phyloP scores from a whole-genome alignment of 2,329 filamentous ascomycete species.

The Ceratocystis alfenasii region DNA sequence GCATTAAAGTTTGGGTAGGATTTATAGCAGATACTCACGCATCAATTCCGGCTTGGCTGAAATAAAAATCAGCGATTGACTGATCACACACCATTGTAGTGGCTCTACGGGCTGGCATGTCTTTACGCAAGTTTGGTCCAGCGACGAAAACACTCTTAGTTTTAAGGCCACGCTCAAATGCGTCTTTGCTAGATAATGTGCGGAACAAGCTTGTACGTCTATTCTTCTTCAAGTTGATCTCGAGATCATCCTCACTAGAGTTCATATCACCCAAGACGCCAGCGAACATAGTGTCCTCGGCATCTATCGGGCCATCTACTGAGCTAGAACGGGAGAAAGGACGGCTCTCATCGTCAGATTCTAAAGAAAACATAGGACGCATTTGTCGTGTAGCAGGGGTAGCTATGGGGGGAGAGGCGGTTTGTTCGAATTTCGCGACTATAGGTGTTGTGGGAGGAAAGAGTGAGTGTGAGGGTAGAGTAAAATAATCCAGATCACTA shows the following conservation, averaged over 20 bases:
- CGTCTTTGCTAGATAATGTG: constrained; percentile 16
- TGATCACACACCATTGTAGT: constrained; percentile 13
- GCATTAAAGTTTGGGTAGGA: not conserved
- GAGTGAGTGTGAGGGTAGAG: not conserved
- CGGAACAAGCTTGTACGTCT: constrained; percentile 19
- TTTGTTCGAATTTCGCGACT: not conserved
- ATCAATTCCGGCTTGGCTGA: constrained; percentile 18
- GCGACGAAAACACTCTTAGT: constrained; percentile 17
- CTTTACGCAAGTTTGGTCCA: not conserved
- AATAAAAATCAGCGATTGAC: constrained; percentile 18
- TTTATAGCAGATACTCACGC: constrained; percentile 15
- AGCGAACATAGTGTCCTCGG: constrained; percentile 18
- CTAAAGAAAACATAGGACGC: constrained; percentile 15
- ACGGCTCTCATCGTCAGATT: not conserved
- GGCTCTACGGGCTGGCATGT: constrained; percentile 9
- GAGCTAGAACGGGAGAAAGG: constrained; percentile 13
- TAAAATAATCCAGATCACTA: not conserved
- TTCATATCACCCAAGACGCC: constrained; percentile 19
- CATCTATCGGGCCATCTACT: not conserved
- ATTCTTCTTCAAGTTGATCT: constrained; percentile 14
- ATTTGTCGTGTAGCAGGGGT: not conserved
- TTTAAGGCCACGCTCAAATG: constrained; percentile 1
- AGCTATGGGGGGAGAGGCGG: not conserved
- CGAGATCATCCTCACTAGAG: constrained; percentile 8
- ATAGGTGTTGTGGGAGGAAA: not conserved